A percentile compares a stretch with the other conserved stretches of the same genome.
Conservation (phyloP, 1,284 basidiomycete genomes). For the Jaminaea rosea region DNA sequence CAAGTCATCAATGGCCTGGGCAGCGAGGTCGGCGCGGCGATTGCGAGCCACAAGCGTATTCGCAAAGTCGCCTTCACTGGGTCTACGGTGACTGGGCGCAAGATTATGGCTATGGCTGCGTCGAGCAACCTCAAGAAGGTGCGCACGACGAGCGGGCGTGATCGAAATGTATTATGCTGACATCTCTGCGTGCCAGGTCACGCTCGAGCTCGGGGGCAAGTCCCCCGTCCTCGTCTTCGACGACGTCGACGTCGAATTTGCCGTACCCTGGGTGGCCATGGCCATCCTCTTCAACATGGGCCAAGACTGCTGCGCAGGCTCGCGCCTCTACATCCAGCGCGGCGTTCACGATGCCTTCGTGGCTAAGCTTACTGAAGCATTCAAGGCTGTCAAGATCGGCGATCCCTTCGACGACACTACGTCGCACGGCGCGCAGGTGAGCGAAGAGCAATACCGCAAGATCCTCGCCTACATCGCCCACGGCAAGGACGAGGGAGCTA, state of each 20-base stretch:
- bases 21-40: slow-evolving; percentile 10
- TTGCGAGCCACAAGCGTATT: slow-evolving; percentile 21
- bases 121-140: slow-evolving; percentile 4
- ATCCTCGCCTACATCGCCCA: slow-evolving; percentile 16
- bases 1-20: slow-evolving; percentile 14
- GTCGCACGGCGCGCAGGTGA: slow-evolving; percentile 17
- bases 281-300: slow-evolving; percentile 19
- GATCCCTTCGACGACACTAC: slow-evolving; percentile 16
- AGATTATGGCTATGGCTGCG: slow-evolving; percentile 2
- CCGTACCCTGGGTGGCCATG: slow-evolving; percentile 20
- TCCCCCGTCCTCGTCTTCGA: slow-evolving; percentile 68
- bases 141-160: neutral
- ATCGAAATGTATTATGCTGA: neutral
- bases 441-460: slow-evolving; percentile 19
- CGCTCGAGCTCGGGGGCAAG: slow-evolving; percentile 74
- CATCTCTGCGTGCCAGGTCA: slow-evolving; percentile 2
- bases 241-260: slow-evolving; percentile 55
- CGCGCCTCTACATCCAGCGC: slow-evolving; percentile 19
- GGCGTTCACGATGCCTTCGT: slow-evolving; percentile 21
- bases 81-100: slow-evolving; percentile 8
- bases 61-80: slow-evolving; percentile 29
- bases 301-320: slow-evolving; percentile 25
- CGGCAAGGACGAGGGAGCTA: slow-evolving; percentile 16
- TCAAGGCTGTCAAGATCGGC: slow-evolving; percentile 17
- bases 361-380: slow-evolving; percentile 5